A percentile compares a stretch with the other conserved stretches of the same genome.
These are phyloP conservation scores for Ustilago nuda DNA, from an alignment of 1,284 basidiomycete species.

Conservation along the genomic window DNA sequence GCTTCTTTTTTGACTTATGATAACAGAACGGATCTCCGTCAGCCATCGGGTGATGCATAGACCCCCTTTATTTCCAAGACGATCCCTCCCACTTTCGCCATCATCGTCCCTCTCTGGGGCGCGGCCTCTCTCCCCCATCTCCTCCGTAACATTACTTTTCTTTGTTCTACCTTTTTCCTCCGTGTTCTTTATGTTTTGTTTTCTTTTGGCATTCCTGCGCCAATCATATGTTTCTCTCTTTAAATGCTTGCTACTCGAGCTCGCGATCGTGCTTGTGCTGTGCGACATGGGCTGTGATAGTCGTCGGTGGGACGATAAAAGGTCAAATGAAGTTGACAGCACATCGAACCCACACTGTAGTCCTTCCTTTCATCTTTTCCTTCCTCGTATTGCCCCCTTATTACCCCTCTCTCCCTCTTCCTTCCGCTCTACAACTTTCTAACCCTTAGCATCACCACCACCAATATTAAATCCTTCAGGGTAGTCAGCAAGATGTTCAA, in stretches of 20 bases:
- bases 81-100: not conserved
- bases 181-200: not conserved
- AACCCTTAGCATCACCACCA: too few relatives aligned
- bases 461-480: too few relatives aligned
- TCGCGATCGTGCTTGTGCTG: not conserved
- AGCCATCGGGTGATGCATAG: constrained; percentile 42
- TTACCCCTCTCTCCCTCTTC: not conserved
- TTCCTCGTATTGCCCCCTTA: not conserved
- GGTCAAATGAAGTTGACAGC: not conserved
- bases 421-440: not conserved
- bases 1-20: not conserved
- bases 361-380: not conserved
- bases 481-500: not conserved
- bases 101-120: not conserved
- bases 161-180: not conserved
- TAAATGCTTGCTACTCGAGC: not conserved
- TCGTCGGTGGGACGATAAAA: not conserved
- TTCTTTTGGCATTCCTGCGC: constrained; percentile 1
- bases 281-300: too few relatives aligned
- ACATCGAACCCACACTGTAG: not conserved
- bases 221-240: constrained; percentile 13
- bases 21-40: constrained; percentile 25
- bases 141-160: not conserved
- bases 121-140: not conserved
- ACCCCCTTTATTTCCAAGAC: not conserved